These are phyloP conservation scores for Phytophthora parvispora DNA, from an alignment of 352 stramenopile genomes.

Conservation along the genomic window DNA sequence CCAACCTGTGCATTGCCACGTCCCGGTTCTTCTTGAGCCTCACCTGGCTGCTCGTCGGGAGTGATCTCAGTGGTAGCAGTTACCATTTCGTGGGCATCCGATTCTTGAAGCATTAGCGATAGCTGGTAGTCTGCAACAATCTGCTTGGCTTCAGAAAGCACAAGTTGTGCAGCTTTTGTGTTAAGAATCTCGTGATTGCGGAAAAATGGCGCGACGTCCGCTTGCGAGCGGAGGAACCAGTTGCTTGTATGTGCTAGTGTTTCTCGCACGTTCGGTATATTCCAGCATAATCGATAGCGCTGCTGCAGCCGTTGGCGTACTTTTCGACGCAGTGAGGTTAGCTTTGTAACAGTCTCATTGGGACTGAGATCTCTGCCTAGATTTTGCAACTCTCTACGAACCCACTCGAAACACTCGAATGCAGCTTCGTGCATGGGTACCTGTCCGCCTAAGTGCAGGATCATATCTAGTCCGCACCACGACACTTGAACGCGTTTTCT, in stretches of 20 bases:
- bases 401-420: conserved; percentile 72
- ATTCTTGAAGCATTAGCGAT: conserved; percentile 43
- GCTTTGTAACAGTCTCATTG: conserved; percentile 7
- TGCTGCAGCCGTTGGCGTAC: conserved; percentile 77
- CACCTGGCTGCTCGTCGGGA: neutral
- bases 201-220: conserved; percentile 72
- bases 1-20: neutral
- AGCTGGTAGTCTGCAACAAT: conserved; percentile 71
- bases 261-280: conserved; percentile 70
- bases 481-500: conserved; percentile 55
- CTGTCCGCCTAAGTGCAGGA: conserved; percentile 80
- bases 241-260: conserved; percentile 71
- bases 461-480: conserved; percentile 79
- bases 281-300: conserved; percentile 75
- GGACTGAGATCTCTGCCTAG: neutral
- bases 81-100: no score
- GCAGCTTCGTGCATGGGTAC: conserved; percentile 78
- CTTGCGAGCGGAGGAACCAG: conserved; percentile 68
- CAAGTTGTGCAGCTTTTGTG: conserved; percentile 41
- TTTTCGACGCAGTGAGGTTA: conserved; percentile 33
- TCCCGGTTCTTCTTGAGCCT: neutral
- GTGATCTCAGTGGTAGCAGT: no score
- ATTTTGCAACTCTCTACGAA: conserved; percentile 40
- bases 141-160: conserved; percentile 60
- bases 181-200: conserved; percentile 41